phyloP scores from a whole-genome alignment of 139 green algal species.

The Chlorella sp. region DNA sequence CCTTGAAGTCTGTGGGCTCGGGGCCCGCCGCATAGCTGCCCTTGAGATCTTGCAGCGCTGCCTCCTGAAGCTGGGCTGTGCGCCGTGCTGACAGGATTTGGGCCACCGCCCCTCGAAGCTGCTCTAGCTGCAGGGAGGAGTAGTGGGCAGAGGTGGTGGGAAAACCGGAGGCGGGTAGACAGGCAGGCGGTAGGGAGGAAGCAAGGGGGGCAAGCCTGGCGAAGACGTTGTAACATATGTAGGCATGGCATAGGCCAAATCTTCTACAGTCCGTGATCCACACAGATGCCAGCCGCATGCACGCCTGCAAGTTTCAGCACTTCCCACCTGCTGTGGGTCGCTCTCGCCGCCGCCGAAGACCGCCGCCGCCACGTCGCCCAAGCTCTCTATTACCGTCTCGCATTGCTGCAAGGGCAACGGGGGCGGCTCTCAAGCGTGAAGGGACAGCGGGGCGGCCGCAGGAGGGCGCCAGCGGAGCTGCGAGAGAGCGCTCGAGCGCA shows the following conservation, averaged over 20 bases:
- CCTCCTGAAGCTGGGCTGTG: neutral
- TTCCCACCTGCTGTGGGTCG: neutral
- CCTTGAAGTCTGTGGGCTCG: neutral
- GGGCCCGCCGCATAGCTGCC: neutral
- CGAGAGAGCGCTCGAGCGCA: too few species aligned
- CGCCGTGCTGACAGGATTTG: constrained; percentile 11
- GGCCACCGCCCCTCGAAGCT: neutral
- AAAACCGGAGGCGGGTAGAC: neutral
- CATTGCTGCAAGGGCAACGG: neutral
- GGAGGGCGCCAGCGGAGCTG: neutral
- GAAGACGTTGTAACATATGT: too few species aligned
- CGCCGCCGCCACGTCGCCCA: constrained; percentile 7
- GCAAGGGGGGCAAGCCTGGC: neutral
- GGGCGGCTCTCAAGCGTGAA: neutral
- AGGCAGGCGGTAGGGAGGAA: neutral
- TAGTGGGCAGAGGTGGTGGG: neutral
- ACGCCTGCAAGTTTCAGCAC: too few species aligned
- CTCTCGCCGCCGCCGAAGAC: neutral
- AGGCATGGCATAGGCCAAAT: neutral
- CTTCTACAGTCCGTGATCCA: neutral
- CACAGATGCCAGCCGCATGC: neutral
- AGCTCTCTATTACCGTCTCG: neutral
- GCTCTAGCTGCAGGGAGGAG: neutral
- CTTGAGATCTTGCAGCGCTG: constrained; percentile 17
- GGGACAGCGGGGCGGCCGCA: neutral